phyloP scores from a whole-genome alignment of 1,139 yeast species.

The Ogataea hybrid region DNA sequence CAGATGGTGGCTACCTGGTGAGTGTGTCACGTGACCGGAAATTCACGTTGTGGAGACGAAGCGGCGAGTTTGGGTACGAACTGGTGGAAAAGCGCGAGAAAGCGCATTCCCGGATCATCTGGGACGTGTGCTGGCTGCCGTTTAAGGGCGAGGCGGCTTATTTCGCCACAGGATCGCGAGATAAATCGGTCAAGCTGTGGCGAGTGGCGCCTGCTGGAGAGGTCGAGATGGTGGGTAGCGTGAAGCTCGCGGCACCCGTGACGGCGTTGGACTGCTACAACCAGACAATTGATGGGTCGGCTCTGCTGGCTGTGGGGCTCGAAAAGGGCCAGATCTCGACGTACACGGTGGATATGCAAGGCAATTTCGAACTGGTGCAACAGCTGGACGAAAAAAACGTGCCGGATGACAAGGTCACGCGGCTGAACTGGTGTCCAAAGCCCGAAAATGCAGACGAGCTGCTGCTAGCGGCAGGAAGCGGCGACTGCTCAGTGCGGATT shows the following conservation, averaged over 20 bases:
- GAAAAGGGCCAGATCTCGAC: conserved; percentile 58
- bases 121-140: conserved; percentile 93
- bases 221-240: conserved; percentile 33
- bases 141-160: conserved; percentile 31
- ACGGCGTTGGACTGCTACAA: conserved; percentile 67
- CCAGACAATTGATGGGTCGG: conserved; percentile 24
- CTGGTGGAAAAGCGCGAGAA: conserved; percentile 51
- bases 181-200: conserved; percentile 79
- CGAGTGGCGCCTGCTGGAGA: conserved; percentile 22
- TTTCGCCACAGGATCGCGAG: conserved; percentile 88
- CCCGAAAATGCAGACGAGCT: conserved; percentile 25
- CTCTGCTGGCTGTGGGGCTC: conserved; percentile 63
- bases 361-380: conserved; percentile 33
- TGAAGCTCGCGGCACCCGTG: conserved; percentile 54
- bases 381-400: conserved; percentile 39
- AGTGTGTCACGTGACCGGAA: conserved; percentile 92
- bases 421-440: conserved; percentile 49
- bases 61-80: conserved; percentile 30
- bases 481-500: conserved; percentile 66
- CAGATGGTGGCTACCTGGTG: conserved; percentile 62
- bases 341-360: conserved; percentile 30
- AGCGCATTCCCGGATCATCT: conserved; percentile 88
- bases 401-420: conserved; percentile 61
- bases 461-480: conserved; percentile 64
- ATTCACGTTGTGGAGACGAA: conserved; percentile 71